Evolutionary conservation across 352 stramenopile genomes (phyloP).

Genomic region (Pythium chondricola): DNA sequence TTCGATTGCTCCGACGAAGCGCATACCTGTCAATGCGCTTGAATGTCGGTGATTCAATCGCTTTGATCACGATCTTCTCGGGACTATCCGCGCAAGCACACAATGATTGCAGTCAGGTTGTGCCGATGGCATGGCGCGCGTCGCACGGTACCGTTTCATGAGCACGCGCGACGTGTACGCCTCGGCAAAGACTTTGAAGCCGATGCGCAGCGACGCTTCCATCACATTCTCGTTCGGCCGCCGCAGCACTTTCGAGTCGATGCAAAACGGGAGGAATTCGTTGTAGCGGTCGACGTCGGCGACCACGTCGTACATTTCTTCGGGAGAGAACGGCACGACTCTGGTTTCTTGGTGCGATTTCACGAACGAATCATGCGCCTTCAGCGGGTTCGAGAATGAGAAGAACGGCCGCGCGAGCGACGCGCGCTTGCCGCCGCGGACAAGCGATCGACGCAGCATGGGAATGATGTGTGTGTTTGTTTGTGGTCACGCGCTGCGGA

Average conservation of each 20-base stretch:
- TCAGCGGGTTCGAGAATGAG: conserved; percentile 42
- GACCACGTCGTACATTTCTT: conserved; percentile 80
- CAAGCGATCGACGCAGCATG: conserved; percentile 18
- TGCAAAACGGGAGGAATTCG: conserved; percentile 79
- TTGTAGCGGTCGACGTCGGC: conserved; percentile 63
- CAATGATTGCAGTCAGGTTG: too few relatives aligned
- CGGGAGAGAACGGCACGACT: conserved; percentile 65
- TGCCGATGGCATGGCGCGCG: background rate
- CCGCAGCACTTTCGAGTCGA: conserved; percentile 66
- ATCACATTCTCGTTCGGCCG: conserved; percentile 72
- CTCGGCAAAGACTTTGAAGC: conserved; percentile 82
- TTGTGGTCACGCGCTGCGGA: too few relatives aligned
- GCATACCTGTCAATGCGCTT: conserved; percentile 81
- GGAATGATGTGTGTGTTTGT: too few relatives aligned
- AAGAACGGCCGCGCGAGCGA: conserved; percentile 33
- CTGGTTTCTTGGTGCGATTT: conserved; percentile 72
- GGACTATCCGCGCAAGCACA: too few relatives aligned
- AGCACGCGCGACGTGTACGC: conserved; percentile 77
- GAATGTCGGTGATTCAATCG: conserved; percentile 80
- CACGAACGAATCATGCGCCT: conserved; percentile 29
- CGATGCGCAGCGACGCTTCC: conserved; percentile 62
- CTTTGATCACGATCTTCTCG: conserved; percentile 64
- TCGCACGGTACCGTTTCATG: conserved; percentile 46
- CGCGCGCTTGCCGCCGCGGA: background rate
- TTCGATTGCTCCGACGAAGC: too few relatives aligned